Conservation (phyloP, 1,284 basidiomycete species). For the Amylostereum chailletii region DNA sequence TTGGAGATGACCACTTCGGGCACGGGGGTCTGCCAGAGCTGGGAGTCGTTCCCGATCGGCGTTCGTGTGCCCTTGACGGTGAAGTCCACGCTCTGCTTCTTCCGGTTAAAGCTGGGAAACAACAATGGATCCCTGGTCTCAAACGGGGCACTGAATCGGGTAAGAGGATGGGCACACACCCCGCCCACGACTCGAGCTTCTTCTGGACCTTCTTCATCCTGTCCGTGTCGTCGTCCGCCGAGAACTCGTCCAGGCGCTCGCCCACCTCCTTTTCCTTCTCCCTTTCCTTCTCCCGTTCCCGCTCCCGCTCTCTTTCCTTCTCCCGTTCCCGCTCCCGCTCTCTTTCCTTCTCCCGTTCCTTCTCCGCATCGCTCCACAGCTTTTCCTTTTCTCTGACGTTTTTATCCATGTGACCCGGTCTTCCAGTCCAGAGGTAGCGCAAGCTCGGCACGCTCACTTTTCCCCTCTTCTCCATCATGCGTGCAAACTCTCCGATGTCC, state of each 20-base stretch:
- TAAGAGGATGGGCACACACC: conserved; percentile 30
- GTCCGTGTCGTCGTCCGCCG: conserved; percentile 29
- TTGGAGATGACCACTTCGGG: conserved; percentile 26
- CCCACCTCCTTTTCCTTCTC: conserved; percentile 24
- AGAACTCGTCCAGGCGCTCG: conserved; percentile 26
- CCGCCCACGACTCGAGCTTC: conserved; percentile 64
- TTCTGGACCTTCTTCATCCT: conserved; percentile 43
- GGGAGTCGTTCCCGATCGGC: conserved; percentile 14
- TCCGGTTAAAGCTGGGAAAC: conserved; percentile 22
- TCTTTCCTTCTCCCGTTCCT: conserved; percentile 23
- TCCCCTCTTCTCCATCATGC: conserved; percentile 19
- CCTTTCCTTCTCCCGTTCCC: conserved; percentile 16
- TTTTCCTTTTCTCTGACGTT: conserved; percentile 25
- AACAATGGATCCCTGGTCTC: conserved; percentile 2
- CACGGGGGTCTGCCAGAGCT: conserved; percentile 14
- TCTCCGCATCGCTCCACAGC: conserved; percentile 22
- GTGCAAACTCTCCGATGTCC: conserved; percentile 31
- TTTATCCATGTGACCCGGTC: conserved; percentile 21
- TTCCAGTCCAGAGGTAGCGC: conserved; percentile 31
- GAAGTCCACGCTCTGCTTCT: conserved; percentile 29
- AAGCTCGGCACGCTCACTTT: conserved; percentile 29
- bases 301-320: conserved; percentile 19
- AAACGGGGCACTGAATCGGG: neutral
- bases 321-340: conserved; percentile 14
- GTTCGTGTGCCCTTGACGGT: conserved; percentile 17